Evolutionary conservation across 371 early-diverging fungal species (phyloP).

Genomic region (Syncephalis fuscata): DNA sequence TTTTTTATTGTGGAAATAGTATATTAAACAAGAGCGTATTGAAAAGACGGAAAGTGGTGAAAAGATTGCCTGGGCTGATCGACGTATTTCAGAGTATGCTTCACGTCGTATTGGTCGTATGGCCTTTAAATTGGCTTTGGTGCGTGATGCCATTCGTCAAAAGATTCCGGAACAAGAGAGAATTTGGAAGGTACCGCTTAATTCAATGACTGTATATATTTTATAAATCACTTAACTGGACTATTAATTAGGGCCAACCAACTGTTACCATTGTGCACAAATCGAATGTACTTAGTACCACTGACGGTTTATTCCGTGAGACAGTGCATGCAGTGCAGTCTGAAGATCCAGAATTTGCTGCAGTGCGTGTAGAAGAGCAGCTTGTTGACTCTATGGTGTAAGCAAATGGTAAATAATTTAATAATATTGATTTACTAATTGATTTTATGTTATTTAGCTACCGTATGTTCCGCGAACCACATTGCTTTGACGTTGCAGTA

Average conservation of each 20-base stretch:
- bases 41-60: slow-evolving; percentile 41
- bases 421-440: neutral
- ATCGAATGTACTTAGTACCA: slow-evolving; percentile 80
- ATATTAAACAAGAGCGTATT: slow-evolving; percentile 67
- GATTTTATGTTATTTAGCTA: slow-evolving; percentile 21
- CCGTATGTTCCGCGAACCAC: slow-evolving; percentile 90
- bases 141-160: slow-evolving; percentile 50
- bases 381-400: slow-evolving; percentile 91
- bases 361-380: slow-evolving; percentile 78
- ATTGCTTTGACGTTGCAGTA: slow-evolving; percentile 85
- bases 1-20: slow-evolving; percentile 21
- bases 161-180: slow-evolving; percentile 28
- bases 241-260: slow-evolving; percentile 18
- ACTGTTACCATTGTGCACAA: slow-evolving; percentile 93
- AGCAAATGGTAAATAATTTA: slow-evolving; percentile 3
- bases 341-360: slow-evolving; percentile 28
- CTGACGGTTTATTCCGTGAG: slow-evolving; percentile 91
- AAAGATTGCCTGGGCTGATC: slow-evolving; percentile 68
- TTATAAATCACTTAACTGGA: too few relatives aligned
- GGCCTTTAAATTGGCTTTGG: slow-evolving; percentile 78
- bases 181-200: slow-evolving; percentile 45
- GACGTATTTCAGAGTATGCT: slow-evolving; percentile 76
- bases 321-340: slow-evolving; percentile 60
- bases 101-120: slow-evolving; percentile 66
- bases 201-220: too few relatives aligned